Base-by-base conservation (phyloP, 495 filamentous ascomycete species). In the Penicillium soppii region DNA sequence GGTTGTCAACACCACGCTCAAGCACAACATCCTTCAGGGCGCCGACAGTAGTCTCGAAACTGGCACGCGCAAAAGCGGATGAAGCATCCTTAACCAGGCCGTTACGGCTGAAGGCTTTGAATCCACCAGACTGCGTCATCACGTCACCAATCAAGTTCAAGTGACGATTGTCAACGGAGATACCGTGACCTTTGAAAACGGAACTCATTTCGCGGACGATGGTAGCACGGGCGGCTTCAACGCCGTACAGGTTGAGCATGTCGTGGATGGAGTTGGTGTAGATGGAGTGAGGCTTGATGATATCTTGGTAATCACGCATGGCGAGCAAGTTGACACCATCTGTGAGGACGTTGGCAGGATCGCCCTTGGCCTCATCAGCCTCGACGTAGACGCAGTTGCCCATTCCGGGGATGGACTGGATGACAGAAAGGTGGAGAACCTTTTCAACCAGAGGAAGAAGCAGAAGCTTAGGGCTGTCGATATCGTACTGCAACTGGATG, bases 51-150 rank as follows among this genome's bases (percentile, higher is more conserved):
- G 94, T 97, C 78, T 99, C 92, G 75, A 97, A 97, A 68, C 89
- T 95, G 91, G 96, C 96, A 80, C 97, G 96, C 70, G 92, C 86
- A 54, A 97, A 91, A 1, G 94, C 91, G 44, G 87, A 92, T 13
- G 89, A 84, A 61, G 86, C 88, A 51, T 87, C 81, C 65, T 84
- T 87, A 40, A 78, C 69, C 45, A 97, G 66, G 15, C 92, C 94
- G 57, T 86, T 92, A 38, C 94, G 86, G 70, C 88, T 96, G 74
- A 97, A 99, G 2, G 92, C 84, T 15, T 80, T 84, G 71, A 94
- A 97, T 15, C 82, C 83, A 54, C 94, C 94, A 53, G 83, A 84
- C 21, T 91, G 74, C 15, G 95, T 97, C 94, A 98, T 98, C 70
- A 87, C 88, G 72, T 98, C 94, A 45, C 88, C 92, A 57, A 98